Conservation (phyloP, 1,284 basidiomycete genomes). For the Heterobasidion annosum region DNA sequence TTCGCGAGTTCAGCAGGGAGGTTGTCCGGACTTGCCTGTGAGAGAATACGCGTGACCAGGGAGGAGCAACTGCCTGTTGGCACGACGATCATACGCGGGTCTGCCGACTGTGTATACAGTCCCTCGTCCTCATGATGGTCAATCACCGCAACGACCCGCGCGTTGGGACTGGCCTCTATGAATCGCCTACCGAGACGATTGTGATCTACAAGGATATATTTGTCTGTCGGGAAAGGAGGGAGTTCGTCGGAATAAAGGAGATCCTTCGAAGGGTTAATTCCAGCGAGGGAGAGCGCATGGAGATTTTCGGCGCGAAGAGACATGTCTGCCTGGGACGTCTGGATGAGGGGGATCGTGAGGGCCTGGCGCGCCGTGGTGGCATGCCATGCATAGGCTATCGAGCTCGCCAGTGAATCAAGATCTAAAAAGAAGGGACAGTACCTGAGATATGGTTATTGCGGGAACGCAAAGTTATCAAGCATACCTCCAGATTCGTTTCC, state of each 20-base stretch:
- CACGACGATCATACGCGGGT: constrained; percentile 53
- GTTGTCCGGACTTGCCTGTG: constrained; percentile 21
- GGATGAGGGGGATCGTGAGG: constrained; percentile 66
- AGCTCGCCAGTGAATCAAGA: constrained; percentile 79
- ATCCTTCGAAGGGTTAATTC: constrained; percentile 33
- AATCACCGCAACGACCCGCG: constrained; percentile 68
- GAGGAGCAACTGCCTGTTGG: constrained; percentile 78
- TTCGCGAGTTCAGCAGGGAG: constrained; percentile 58
- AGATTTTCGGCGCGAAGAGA: constrained; percentile 82
- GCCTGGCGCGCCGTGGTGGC: constrained; percentile 37
- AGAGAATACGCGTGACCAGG: constrained; percentile 54
- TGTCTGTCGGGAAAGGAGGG: constrained; percentile 44
- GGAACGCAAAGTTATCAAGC: constrained; percentile 12
- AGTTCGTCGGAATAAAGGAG: constrained; percentile 56
- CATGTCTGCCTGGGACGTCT: constrained; percentile 64
- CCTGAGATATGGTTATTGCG: background rate
- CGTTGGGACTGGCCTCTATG: constrained; percentile 25
- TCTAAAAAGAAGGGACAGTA: constrained; percentile 39
- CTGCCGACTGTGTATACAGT: constrained; percentile 49
- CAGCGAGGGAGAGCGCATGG: constrained; percentile 56
- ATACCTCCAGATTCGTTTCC: constrained; percentile 91
- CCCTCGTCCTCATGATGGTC: constrained; percentile 93
- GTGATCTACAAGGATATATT: constrained; percentile 85
- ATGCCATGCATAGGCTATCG: constrained; percentile 77
- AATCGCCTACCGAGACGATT: constrained; percentile 63